Evolutionary conservation across 2,329 filamentous ascomycete species (phyloP), one percentile per base, ranked within the genome.

Genomic region (Hymenotorrendiella dingleyae): DNA sequence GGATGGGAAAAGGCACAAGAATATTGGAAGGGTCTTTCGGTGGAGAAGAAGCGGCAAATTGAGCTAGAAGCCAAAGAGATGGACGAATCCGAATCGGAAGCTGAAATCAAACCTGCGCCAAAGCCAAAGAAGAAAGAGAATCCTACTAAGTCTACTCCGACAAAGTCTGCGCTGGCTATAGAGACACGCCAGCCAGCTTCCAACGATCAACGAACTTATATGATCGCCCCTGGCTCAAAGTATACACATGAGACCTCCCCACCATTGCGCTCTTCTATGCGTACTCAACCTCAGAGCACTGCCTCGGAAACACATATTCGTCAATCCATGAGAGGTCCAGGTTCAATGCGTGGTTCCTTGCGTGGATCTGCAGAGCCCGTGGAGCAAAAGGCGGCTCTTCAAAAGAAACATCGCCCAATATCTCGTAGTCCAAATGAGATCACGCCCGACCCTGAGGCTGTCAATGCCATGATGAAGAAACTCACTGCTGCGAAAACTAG

Each of bases 11-110:
- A 75, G 40, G 76, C 81, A 12, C 84, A 83, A 54, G 67, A 75
- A 0, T 86, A 83, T 54, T 88, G 84, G 84, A 79, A 73, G 48
- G 76, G 76, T 39, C 62, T 88, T 6, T 80, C 74, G 6, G 67
- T 70, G 2, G 74, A 83, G 23, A 78, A 81, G 56, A 75, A 80
- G 32, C 74, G 74, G 6, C 74, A 80, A 55, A 60, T 72, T 36
- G 71, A 77, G 43, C 71, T 78, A 34, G 72, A 69, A 2, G 74
- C 58, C n/a, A 45, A 65, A 8, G 63, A 67, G 6, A 72, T 75
- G 23, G 66, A 64, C 2, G 68, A 73, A 40, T 48, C 48, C 58
- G 23, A 73, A 66, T 53, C 60, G 57, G 50, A 69, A 63, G 46
- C 64, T 58, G 52, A 71, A 64, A 42, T 65, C 63, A 54, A 64